A percentile compares a stretch with the other conserved stretches of the same genome.
These are phyloP conservation scores for Pelargonium australe DNA, from an alignment of 441 rosid genomes.

Conservation along the genomic window DNA sequence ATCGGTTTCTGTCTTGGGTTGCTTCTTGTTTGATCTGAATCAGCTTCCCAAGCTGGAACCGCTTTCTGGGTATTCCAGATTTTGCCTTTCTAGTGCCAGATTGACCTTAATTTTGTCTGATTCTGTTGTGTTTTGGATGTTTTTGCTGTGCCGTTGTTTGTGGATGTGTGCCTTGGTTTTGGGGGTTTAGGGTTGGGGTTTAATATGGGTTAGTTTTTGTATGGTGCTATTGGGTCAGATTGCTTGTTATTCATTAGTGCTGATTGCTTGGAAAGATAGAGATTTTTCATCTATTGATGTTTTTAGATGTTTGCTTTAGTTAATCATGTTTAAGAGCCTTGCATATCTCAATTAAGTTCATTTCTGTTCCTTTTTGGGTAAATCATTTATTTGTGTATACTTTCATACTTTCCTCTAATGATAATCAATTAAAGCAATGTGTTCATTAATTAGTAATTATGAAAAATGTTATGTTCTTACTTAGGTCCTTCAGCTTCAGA, in stretches of 20 bases:
- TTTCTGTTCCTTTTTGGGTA: too few species aligned
- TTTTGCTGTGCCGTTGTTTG: not conserved
- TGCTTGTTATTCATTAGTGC: not conserved
- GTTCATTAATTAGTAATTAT: not conserved
- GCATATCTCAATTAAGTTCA: not conserved
- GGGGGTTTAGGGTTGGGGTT: slow-evolving; percentile 4
- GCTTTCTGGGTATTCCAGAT: not conserved
- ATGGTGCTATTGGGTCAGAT: not conserved
- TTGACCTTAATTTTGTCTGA: not conserved
- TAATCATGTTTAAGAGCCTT: not conserved
- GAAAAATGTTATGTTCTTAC: too few species aligned
- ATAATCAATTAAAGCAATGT: too few species aligned
- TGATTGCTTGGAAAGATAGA: not conserved
- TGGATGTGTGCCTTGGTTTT: not conserved
- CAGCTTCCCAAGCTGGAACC: not conserved
- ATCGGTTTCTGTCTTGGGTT: not conserved
- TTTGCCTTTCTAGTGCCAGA: not conserved
- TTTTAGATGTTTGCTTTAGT: too few species aligned
- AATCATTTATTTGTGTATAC: too few species aligned
- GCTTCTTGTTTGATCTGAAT: not conserved
- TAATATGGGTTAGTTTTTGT: not conserved
- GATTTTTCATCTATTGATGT: too few species aligned
- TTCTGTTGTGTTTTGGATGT: not conserved
- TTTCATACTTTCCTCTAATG: too few species aligned
- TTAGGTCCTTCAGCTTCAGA: too few species aligned